Evolutionary conservation across 2,329 filamentous ascomycete species (phyloP), one percentile per base, ranked within the genome.

Genomic region (Penicillium crustosum): DNA sequence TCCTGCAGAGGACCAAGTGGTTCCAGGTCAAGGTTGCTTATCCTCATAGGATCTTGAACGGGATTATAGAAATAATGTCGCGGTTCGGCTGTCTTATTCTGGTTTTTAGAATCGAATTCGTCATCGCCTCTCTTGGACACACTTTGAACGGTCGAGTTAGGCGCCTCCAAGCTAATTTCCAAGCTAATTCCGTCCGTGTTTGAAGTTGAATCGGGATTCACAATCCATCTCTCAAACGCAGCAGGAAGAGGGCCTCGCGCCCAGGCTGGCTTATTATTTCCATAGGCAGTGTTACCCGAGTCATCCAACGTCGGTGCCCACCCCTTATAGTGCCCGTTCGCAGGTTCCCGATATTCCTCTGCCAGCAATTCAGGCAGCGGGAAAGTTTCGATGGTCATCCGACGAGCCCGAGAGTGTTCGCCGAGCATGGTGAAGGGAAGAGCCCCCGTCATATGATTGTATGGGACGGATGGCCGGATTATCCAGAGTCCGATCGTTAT

Each of bases 391-490:
- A 44, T 48, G 2, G 60, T 52, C 10, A 54, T 52, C 4, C 53
- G 45, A 31, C 49, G 49, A 17, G 56, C 55, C 8, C 52, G 48
- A 44, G 54, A 55, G 9, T 59, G 44, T 23, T 63, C 66, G 2
- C 57, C 50, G 2, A 66, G 55, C 43, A 72, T 43, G 13, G 62
- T 61, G 51, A 69, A 65, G 1, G 70, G 69, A 3, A 72, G 57
- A 12, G 70, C 68, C 12, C 63, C 62, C 1, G 69, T 69, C 47
- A 72, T 70, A 49, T 71, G 68, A 43, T 65, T 61, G 41, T 68
- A 72, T 6, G 69, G 69, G 43, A 65, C 59, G 6, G 66, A 48
- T 4, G 70, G 70, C n/a, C 70, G 65, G 38, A 66, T 29, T 33
- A 69, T 33, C 53, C 57, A 64, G n/a, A 72, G 52, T 29, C 61